Evolutionary conservation across 2,329 filamentous ascomycete genomes (phyloP).

Genomic region (Periconia sp.): DNA sequence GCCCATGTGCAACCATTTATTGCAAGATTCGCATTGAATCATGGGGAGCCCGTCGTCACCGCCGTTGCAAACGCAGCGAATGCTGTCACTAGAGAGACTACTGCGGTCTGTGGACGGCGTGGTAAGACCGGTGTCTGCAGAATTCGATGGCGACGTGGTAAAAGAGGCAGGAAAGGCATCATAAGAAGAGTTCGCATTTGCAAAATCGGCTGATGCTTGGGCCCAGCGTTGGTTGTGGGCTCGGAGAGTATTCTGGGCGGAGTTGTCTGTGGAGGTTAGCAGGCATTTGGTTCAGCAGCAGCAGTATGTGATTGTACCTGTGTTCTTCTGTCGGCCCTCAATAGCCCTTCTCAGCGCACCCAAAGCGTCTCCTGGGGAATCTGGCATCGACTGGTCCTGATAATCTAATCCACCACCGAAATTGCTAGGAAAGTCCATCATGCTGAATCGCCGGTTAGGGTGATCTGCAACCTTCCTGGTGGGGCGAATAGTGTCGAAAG

Average conservation of each 20-base stretch:
- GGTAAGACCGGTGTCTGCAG: constrained; percentile 50
- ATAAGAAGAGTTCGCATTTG: constrained; percentile 23
- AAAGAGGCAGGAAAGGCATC: constrained; percentile 43
- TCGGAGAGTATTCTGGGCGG: constrained; percentile 41
- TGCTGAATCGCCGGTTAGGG: constrained; percentile 32
- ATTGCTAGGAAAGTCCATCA: constrained; percentile 34
- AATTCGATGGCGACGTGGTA: constrained; percentile 49
- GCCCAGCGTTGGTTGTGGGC: constrained; percentile 51
- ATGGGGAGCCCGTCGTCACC: constrained; percentile 58
- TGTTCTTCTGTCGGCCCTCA: constrained; percentile 38
- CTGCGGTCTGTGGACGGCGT: constrained; percentile 58
- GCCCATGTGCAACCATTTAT: constrained; percentile 62
- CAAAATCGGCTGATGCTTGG: constrained; percentile 44
- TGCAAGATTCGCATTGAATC: constrained; percentile 66
- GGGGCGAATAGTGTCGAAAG: constrained; percentile 32
- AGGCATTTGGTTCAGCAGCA: not conserved
- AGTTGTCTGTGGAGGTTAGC: constrained; percentile 29
- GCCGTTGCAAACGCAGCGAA: constrained; percentile 61
- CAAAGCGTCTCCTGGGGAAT: constrained; percentile 43
- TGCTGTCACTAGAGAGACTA: constrained; percentile 53
- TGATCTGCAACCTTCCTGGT: constrained; percentile 24
- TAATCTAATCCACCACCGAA: constrained; percentile 19
- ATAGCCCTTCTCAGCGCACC: constrained; percentile 45
- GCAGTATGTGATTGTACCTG: constrained; percentile 28
- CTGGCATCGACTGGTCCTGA: constrained; percentile 28